phyloP scores from a whole-genome alignment of 2,329 filamentous ascomycete species.

The Clarireedia hainanense region DNA sequence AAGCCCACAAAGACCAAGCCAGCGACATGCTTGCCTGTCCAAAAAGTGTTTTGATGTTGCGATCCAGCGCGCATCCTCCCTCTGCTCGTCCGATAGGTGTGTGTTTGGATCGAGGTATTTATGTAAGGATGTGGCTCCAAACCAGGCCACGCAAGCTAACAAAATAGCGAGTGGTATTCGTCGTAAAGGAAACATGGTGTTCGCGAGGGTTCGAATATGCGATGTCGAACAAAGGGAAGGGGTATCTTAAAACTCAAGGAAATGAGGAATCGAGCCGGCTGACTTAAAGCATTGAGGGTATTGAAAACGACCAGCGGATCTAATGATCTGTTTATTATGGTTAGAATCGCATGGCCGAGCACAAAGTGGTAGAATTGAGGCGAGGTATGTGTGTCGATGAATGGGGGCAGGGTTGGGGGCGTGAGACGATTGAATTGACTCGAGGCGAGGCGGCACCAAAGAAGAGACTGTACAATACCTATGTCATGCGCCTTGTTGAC shows the following conservation, averaged over 20 bases:
- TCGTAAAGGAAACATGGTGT: slow-evolving; percentile 18
- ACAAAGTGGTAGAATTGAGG: no score
- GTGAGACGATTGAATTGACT: no score
- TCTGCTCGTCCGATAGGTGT: slow-evolving; percentile 41
- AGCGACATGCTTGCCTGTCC: slow-evolving; percentile 70
- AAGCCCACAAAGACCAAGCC: slow-evolving; percentile 73
- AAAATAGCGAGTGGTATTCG: slow-evolving; percentile 31
- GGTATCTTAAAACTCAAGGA: slow-evolving; percentile 7
- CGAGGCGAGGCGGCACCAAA: no score
- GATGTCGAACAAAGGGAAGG: neutral
- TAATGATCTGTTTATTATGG: neutral
- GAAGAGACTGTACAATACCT: no score
- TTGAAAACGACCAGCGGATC: slow-evolving; percentile 2
- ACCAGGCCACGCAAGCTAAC: slow-evolving; percentile 34
- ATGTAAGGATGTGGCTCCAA: slow-evolving; percentile 44
- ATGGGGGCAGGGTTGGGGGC: no score
- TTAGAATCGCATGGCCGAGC: no score
- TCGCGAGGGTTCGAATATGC: neutral
- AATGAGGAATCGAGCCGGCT: neutral
- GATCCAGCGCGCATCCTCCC: slow-evolving; percentile 61
- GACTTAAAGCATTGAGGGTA: slow-evolving; percentile 5
- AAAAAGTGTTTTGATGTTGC: slow-evolving; percentile 63
- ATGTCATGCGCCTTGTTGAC: no score
- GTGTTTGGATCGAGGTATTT: slow-evolving; percentile 55
- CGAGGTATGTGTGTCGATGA: no score